phyloP scores from a whole-genome alignment of 1,284 basidiomycete species.

The Ceratobasidium theobromae region DNA sequence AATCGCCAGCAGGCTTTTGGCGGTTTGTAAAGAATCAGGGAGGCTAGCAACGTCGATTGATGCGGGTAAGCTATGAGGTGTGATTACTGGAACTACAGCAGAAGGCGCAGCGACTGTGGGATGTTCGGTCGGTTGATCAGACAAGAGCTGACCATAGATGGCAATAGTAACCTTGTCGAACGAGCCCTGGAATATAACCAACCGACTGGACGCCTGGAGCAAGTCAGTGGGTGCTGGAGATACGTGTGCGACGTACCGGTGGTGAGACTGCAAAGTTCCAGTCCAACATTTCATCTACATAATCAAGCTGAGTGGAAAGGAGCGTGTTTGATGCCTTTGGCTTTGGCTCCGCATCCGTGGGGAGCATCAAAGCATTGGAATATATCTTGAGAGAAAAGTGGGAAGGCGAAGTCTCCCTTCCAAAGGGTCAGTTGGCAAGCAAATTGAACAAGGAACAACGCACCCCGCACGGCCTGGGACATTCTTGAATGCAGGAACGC shows the following conservation, averaged over 20 bases:
- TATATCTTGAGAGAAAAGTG: conserved; percentile 71
- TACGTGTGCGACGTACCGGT: conserved; percentile 49
- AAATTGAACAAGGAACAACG: conserved; percentile 41
- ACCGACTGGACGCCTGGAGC: conserved; percentile 65
- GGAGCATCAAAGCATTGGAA: conserved; percentile 61
- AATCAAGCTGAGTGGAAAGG: conserved; percentile 68
- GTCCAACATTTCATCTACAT: conserved; percentile 65
- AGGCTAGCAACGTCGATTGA: conserved; percentile 13
- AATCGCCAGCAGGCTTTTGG: conserved; percentile 51
- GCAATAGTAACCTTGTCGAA: conserved; percentile 68
- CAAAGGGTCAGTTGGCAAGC: conserved; percentile 32
- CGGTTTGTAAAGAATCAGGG: conserved; percentile 11
- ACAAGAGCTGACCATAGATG: conserved; percentile 61
- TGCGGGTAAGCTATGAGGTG: not conserved
- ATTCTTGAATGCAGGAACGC: conserved; percentile 59
- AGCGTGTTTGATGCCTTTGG: conserved; percentile 65
- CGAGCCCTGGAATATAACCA: conserved; percentile 73
- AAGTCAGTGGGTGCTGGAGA: conserved; percentile 29
- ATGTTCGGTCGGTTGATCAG: conserved; percentile 40
- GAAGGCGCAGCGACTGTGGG: not conserved
- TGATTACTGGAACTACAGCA: not conserved
- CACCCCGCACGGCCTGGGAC: conserved; percentile 63
- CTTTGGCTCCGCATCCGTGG: conserved; percentile 54
- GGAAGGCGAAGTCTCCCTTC: conserved; percentile 66
- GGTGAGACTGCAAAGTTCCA: conserved; percentile 67